Conservation (phyloP, 495 filamentous ascomycete genomes). For the Penicillium bialowiezense region DNA sequence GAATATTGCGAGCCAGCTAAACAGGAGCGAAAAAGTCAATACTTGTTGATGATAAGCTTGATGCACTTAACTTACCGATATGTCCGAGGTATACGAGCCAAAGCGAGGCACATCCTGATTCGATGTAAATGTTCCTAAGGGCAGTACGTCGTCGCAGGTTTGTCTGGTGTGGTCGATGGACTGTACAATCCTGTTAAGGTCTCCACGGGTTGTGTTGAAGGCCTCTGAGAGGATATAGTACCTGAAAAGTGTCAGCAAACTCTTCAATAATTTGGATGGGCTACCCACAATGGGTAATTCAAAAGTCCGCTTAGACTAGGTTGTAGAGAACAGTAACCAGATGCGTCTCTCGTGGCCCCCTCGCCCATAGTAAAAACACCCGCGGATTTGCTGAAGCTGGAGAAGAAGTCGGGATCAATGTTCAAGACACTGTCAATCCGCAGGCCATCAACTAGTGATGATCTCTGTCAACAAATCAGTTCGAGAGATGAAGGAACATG, state of each 20-base stretch:
- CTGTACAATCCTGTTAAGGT: constrained; percentile 49
- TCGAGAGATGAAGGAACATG: constrained; percentile 1
- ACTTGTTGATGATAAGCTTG: constrained; percentile 1
- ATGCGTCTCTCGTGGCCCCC: constrained; percentile 56
- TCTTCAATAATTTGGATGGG: constrained; percentile 18
- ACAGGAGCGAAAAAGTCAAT: constrained; percentile 18
- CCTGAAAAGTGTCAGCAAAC: constrained; percentile 61
- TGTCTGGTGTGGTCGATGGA: constrained; percentile 38
- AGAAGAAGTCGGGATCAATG: constrained; percentile 60
- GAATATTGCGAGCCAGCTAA: constrained; percentile 56
- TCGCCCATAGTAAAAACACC: constrained; percentile 66
- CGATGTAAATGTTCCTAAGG: constrained; percentile 65
- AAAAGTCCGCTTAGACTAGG: constrained; percentile 49
- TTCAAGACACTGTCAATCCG: constrained; percentile 71
- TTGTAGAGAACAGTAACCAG: constrained; percentile 59
- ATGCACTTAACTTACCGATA: constrained; percentile 27
- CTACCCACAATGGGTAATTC: constrained; percentile 59
- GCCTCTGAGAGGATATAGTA: constrained; percentile 56
- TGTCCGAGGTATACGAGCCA: constrained; percentile 37
- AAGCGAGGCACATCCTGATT: constrained; percentile 69
- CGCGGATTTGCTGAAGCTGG: constrained; percentile 54
- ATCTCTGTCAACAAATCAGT: constrained; percentile 1
- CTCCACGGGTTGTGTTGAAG: constrained; percentile 47
- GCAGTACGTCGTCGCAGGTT: constrained; percentile 50
- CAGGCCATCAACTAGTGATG: constrained; percentile 58